phyloP scores from a whole-genome alignment of 2,329 filamentous ascomycete species.

The Fusarium secorum region DNA sequence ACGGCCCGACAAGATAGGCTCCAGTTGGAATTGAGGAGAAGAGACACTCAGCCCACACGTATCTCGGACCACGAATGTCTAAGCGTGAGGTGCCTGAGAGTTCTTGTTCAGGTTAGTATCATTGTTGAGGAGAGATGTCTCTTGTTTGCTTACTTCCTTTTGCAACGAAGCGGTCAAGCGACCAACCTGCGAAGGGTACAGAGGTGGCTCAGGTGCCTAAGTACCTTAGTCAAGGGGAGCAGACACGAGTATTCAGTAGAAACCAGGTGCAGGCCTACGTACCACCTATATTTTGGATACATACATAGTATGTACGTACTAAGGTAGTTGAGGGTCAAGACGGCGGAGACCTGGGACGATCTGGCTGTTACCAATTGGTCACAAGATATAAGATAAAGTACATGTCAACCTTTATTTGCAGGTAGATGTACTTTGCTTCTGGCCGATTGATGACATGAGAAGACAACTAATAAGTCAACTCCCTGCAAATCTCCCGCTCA shows the following conservation, averaged over 20 bases:
- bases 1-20: constrained; percentile 30
- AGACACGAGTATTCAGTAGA: constrained; percentile 36
- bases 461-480: background rate
- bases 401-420: constrained; percentile 13
- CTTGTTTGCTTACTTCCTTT: constrained; percentile 13
- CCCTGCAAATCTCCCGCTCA: constrained; percentile 31
- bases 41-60: constrained; percentile 12
- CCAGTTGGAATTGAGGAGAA: constrained; percentile 14
- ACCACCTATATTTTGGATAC: background rate
- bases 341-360: constrained; percentile 21
- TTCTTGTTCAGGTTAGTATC: background rate
- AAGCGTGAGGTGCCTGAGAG: constrained; percentile 7
- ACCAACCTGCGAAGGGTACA: background rate
- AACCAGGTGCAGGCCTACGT: background rate
- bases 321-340: constrained; percentile 19
- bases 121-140: background rate
- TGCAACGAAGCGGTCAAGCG: constrained; percentile 30
- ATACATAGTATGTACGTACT: background rate
- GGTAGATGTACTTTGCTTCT: constrained; percentile 32
- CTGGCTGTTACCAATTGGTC: constrained; percentile 31
- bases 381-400: constrained; percentile 11
- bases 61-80: constrained; percentile 14
- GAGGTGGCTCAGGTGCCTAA: background rate
- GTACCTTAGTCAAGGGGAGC: background rate
- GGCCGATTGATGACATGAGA: constrained; percentile 16